Base-by-base conservation (phyloP, 2,329 filamentous ascomycete genomes). In the Aspergillus transmontanensis region DNA sequence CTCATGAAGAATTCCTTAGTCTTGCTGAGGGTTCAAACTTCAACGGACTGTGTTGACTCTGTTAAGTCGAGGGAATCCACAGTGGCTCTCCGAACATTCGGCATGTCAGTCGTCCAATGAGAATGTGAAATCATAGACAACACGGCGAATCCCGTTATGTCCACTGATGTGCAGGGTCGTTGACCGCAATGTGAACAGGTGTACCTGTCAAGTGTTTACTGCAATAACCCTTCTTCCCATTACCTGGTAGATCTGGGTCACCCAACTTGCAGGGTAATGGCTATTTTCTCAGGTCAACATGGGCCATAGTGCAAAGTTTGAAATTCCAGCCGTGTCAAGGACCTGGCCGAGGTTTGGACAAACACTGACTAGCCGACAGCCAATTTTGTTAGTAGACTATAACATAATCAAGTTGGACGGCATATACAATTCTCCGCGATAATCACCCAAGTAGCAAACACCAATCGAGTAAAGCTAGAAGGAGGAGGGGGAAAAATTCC, bases 181-280 rank as follows among this genome's bases (percentile, higher is more conserved):
- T 59, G 48, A 59, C 58, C 58, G 36, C 36, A 54, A 54, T 50
- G 48, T 32, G 26, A 30, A 32, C 48, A 36, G 34, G 28, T 21
- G 16, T 59, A 30, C 51, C 58, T 59, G 36, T 45, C 23, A 39
- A 43, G 23, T 59, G 5, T 59, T 50, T 53, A 43, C 36, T 45
- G 16, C 16, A 26, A 51, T 26, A 59, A 32, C n/a, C 11, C 45
- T 36, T 36, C 34, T 53, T n/a, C 34, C 32, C 34, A 39, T 34
- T 41, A 41, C 39, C 48, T 53, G 30, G 19, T 59, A 51, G 28
- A 28, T 30, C 34, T 19, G 23, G 19, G 28, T 39, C 32, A 23
- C 19, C 12, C 34, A 41, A 39, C 48, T 54, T 45, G 48, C 48
- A 43, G 36, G 34, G 21, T 32, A 53, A 32, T 53, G 23, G 21